Base-by-base conservation (phyloP, 305 asterid genomes). In the Fraxinus albicans region DNA sequence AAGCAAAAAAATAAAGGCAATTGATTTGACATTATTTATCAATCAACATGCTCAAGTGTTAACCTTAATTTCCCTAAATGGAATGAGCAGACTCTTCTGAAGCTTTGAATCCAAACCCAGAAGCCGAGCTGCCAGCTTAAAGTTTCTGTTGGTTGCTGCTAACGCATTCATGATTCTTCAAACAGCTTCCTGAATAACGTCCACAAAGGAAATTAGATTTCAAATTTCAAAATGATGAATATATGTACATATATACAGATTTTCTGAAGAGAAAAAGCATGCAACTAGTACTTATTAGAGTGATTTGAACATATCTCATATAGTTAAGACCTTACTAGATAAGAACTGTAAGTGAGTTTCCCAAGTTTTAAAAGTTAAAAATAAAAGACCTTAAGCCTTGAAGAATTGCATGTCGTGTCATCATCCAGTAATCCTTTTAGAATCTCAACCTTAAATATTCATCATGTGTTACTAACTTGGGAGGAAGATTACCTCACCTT, bases 141-240 rank as follows among this genome's bases (percentile, higher is more conserved):
- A 95, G 89, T 95, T 93, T 78, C 98, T 87, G 90, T 90, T 95
- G 50, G 98, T 95, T 77, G 98, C 98, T 2, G 90, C 97, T 81
- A 95, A 90, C 7, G 98, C 98, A 63, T 95, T 95, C 98, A 95
- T 95, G 88, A 4, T 88, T 83, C 80, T 33, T 78, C 42, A 13
- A 6, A 81, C 60, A 50, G 21, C 21, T 50, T 50, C 21, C 60
- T 50, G 19, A 50, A 15, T 50, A 15, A 50, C 60, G 63, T n/a
- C 12, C 60, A 55, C 65, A 67, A 58, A 27, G 36, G 12, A 40
- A 25, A 50, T 50, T 50, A 50, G 60, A 50, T 50, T 50, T 50
- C 60, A 50, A 50, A 50, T 4, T 50, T 50, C 21, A 50, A 6
- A 50, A 50, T 15, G 60, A 50, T 15, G 21, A 50, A 50, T 4